Conservation (phyloP, 1,284 basidiomycete species). For the Malassezia arunalokei region DNA sequence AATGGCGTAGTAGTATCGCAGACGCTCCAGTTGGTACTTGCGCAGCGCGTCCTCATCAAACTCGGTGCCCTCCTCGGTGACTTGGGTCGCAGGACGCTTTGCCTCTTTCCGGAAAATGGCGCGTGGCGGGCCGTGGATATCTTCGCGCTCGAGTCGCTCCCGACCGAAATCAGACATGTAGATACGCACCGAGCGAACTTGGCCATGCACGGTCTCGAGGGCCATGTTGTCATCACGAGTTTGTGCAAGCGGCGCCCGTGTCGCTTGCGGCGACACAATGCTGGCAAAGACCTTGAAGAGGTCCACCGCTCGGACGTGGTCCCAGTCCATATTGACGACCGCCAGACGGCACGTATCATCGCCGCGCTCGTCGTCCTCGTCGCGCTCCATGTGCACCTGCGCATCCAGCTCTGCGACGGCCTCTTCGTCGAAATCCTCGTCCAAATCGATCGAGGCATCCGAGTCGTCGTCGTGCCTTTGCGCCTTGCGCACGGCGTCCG, state of each 20-base stretch:
- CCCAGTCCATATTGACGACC: constrained; percentile 96
- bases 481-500: constrained; percentile 10
- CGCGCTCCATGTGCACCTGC: constrained; percentile 48
- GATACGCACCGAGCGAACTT: constrained; percentile 51
- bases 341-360: constrained; percentile 56
- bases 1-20: constrained; percentile 93
- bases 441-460: constrained; percentile 55
- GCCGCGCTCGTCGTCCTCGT: constrained; percentile 27
- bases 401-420: constrained; percentile 20
- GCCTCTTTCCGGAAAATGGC: constrained; percentile 57
- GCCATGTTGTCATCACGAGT: constrained; percentile 17
- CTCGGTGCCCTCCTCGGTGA: constrained; percentile 44
- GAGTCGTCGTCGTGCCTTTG: constrained; percentile 20
- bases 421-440: constrained; percentile 51
- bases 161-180: constrained; percentile 92
- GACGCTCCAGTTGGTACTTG: constrained; percentile 81
- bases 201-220: constrained; percentile 25
- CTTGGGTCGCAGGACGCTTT: constrained; percentile 42
- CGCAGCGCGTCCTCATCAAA: constrained; percentile 72
- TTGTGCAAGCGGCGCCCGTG: constrained; percentile 15
- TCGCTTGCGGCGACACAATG: constrained; percentile 53
- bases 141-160: constrained; percentile 72
- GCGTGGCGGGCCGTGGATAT: constrained; percentile 73
- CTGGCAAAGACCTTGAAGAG: constrained; percentile 88
- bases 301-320: constrained; percentile 78